phyloP scores from a whole-genome alignment of 495 filamentous ascomycete species.

The Tuber calosporum region DNA sequence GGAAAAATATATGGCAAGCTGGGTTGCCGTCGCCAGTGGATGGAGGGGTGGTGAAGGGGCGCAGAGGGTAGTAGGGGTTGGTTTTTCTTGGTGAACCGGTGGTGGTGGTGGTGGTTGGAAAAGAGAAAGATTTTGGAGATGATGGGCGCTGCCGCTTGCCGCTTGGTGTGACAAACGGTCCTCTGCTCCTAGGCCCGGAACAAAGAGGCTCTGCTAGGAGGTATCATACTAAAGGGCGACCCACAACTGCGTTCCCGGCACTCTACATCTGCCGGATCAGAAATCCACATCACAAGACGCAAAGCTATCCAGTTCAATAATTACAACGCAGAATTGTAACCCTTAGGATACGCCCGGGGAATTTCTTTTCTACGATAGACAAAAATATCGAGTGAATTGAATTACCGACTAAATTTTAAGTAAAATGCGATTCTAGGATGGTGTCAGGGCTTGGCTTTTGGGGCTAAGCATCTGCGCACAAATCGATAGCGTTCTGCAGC shows the following conservation, averaged over 20 bases:
- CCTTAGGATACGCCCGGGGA: not conserved
- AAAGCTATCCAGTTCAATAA: not conserved
- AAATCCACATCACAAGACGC: not conserved
- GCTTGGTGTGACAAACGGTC: not conserved
- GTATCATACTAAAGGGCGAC: too few species aligned
- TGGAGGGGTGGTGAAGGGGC: conserved; percentile 40
- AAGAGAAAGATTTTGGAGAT: conserved; percentile 1
- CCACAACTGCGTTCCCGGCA: not conserved
- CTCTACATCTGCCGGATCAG: not conserved
- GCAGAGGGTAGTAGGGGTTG: conserved; percentile 32
- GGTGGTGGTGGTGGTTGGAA: not conserved
- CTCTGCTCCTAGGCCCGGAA: not conserved
- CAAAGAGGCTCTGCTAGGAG: not conserved
- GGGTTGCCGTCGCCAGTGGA: conserved; percentile 11
- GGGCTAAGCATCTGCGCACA: not conserved
- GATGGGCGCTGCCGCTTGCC: not conserved
- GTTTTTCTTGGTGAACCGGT: conserved; percentile 18
- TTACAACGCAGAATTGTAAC: not conserved
- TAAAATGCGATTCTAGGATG: not conserved
- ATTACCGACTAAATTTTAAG: not conserved
- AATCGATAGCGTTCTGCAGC: not conserved
- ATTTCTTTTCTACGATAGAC: not conserved
- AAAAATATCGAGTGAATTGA: not conserved
- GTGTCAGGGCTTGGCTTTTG: not conserved
- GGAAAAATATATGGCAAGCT: not conserved